phyloP scores from a whole-genome alignment of 1,139 yeast genomes.

The Yamadazyma diddensiae region DNA sequence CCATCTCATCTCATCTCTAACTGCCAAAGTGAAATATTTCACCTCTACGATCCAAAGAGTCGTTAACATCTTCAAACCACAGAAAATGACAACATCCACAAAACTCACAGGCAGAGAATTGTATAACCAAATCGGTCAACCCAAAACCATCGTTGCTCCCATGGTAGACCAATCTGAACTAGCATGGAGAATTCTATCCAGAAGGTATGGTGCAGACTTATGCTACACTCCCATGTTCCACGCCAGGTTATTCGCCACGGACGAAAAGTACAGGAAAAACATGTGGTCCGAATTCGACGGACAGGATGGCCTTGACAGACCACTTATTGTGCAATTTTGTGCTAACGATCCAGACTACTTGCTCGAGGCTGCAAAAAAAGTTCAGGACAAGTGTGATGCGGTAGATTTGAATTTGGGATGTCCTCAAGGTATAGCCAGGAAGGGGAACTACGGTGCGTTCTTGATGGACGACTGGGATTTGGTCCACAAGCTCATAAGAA shows the following conservation, averaged over 20 bases:
- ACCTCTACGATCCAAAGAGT: slow-evolving; percentile 2
- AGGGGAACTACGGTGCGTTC: slow-evolving; percentile 94
- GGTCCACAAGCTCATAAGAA: slow-evolving; percentile 66
- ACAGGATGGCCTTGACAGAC: slow-evolving; percentile 61
- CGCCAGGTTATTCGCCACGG: slow-evolving; percentile 84
- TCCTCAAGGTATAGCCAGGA: slow-evolving; percentile 95
- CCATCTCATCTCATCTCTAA: neutral
- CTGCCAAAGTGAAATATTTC: slow-evolving; percentile 6
- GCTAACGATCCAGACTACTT: slow-evolving; percentile 91
- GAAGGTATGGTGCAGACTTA: slow-evolving; percentile 87
- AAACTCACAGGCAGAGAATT: slow-evolving; percentile 60
- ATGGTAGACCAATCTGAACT: slow-evolving; percentile 98
- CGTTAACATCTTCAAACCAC: no score
- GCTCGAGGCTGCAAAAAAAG: slow-evolving; percentile 75
- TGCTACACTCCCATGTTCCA: slow-evolving; percentile 98
- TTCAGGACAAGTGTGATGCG: slow-evolving; percentile 86
- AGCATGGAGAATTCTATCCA: slow-evolving; percentile 89
- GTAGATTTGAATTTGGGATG: slow-evolving; percentile 95
- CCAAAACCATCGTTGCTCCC: slow-evolving; percentile 90
- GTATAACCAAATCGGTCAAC: slow-evolving; percentile 66
- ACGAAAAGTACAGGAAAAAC: slow-evolving; percentile 71
- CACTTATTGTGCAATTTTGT: slow-evolving; percentile 89
- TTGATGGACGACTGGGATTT: slow-evolving; percentile 97
- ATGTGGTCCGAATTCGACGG: slow-evolving; percentile 83
- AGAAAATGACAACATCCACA: slow-evolving; percentile 1